phyloP scores from a whole-genome alignment of 1,139 yeast species.

The Hyphopichia fennica region DNA sequence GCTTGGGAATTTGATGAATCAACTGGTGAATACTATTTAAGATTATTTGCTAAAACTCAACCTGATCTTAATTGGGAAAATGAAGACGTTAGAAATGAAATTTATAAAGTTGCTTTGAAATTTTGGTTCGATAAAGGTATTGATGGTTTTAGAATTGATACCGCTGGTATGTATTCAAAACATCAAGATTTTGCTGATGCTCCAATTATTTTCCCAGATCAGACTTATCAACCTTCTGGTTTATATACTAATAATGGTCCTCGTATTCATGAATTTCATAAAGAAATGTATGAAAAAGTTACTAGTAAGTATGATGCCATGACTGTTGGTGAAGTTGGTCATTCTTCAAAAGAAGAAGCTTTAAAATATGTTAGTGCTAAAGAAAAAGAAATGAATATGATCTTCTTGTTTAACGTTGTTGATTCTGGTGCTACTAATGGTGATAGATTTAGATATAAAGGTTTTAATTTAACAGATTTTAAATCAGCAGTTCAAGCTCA shows the following conservation, averaged over 20 bases:
- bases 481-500: slow-evolving; percentile 16
- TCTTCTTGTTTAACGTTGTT: slow-evolving; percentile 22
- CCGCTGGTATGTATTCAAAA: slow-evolving; percentile 25
- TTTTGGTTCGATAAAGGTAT: slow-evolving; percentile 25
- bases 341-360: slow-evolving; percentile 19
- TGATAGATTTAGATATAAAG: slow-evolving; percentile 18
- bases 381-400: slow-evolving; percentile 25
- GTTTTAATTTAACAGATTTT: slow-evolving; percentile 16
- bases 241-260: slow-evolving; percentile 18
- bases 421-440: slow-evolving; percentile 14
- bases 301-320: slow-evolving; percentile 22
- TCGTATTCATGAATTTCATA: slow-evolving; percentile 24
- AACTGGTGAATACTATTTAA: slow-evolving; percentile 24
- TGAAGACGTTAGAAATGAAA: slow-evolving; percentile 22
- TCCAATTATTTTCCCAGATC: slow-evolving; percentile 21
- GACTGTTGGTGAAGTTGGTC: slow-evolving; percentile 27
- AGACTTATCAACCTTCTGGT: slow-evolving; percentile 17
- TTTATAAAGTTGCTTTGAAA: slow-evolving; percentile 19
- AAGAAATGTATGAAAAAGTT: slow-evolving; percentile 18
- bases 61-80: slow-evolving; percentile 28
- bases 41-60: slow-evolving; percentile 20
- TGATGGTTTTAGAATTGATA: slow-evolving; percentile 25
- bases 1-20: slow-evolving; percentile 24
- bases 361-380: slow-evolving; percentile 21
- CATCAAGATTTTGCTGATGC: slow-evolving; percentile 20